Base-by-base conservation (phyloP, 331 rosid genomes). In the Quercus tomentella region DNA sequence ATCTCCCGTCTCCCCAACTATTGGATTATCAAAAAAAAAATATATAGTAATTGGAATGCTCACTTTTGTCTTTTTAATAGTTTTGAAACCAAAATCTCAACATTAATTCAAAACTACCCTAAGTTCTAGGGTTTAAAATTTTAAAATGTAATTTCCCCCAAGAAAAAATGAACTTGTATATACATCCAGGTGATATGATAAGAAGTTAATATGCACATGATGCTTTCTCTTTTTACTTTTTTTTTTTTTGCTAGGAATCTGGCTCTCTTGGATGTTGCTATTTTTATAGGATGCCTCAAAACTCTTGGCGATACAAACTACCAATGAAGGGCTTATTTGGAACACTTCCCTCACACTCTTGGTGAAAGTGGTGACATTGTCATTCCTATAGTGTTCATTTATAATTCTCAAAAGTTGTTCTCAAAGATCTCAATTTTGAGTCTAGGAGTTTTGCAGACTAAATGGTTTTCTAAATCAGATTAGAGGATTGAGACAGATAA, bases 1-100 rank as follows among this genome's bases (percentile, higher is more conserved):
- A 41, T 8, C 3, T 37, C 1, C 0, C 0, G 0, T 37, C 1
- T 0, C 3, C 45, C 45, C 3, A 37, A 41, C 12, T 8, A 41
- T 8, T 0, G 12, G 1, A 41, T 41, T 41, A 41, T 41, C 3
- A 41, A 41, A 41, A 8, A 41, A 8, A 41, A 7, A 0, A 41
- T n/a, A 41, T 8, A 41, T 41, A 0, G 45, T 41, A 8, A 41
- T 41, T 41, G 25, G 33, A 4, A 57, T 57, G 63, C 63, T 57
- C 26, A 23, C 63, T 8, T 57, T 57, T n/a, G 0, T 0, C 28
- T 21, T 57, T 57, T 7, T 57, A 21, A 9, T 5, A 57, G 54
- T 49, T 12, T 49, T 11, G 54, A 49, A 49, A 49, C 17, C 54
- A 49, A 10, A 49, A 49, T 10, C 5, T 49, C 54, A 12, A 12